Evolutionary conservation across 768 basidiomycete species (phyloP), one percentile per base, ranked within the genome.

Genomic region (Macrocybe gigantea): DNA sequence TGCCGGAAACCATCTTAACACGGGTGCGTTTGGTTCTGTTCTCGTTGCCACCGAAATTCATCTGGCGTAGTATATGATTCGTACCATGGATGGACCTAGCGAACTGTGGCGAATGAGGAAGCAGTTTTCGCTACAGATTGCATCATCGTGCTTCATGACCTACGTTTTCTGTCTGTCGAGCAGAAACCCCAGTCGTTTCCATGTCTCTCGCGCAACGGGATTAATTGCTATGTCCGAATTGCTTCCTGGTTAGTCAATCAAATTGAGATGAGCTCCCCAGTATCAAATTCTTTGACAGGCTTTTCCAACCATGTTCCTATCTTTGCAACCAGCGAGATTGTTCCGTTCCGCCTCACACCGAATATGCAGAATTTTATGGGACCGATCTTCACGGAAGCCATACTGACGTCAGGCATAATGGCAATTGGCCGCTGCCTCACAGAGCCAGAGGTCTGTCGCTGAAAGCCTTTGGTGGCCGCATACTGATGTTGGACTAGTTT

Each of bases 51-150:
- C 12, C 8, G 7, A 29, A 37, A 40, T 29, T 44, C 46, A 38
- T 22, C 5, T 44, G 5, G 32, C 22, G 5, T 47, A 99, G 96
- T 98, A 93, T 63, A 90, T 99, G 88, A 74, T 82, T 36, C 80
- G 79, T 33, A 85, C 87, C 15, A 95, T 97, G 90, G 70, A 76
- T 40, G 78, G 77, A 2, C 82, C 94, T 5, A 79, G 80, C 48
- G 90, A 93, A 56, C 75, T 98, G 3, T 99, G 95, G 95, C 78
- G 89, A 50, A 93, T 98, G 82, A 83, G 96, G 50, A 98, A 96
- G 69, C 94, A 97, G 66, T 96, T 98, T 65, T 85, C 94, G 7
- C 64, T 87, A 36, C 94, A 98, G 60, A 72, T 93, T 34, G 92
- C 96, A 5, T 78, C 88, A 1, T 82, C 80, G 38, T 86, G 89